Conservation (phyloP, 208 protist genomes). For the Porcisia deanei region DNA sequence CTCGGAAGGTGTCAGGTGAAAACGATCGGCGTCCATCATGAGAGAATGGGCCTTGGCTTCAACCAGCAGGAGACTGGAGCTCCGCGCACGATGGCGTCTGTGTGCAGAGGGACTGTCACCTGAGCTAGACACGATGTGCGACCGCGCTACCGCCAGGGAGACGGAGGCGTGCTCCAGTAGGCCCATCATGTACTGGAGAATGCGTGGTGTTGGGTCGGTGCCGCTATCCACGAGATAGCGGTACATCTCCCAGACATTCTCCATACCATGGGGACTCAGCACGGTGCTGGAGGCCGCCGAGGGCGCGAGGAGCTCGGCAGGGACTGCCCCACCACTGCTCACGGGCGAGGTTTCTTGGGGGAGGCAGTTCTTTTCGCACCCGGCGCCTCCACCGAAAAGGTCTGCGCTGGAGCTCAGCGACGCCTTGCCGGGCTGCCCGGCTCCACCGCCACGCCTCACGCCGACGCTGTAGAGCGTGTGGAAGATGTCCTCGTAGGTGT, state of each 20-base stretch:
- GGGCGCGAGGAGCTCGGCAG: slow-evolving; percentile 41
- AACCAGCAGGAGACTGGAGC: slow-evolving; percentile 33
- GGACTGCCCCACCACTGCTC: slow-evolving; percentile 27
- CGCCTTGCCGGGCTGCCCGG: slow-evolving; percentile 19
- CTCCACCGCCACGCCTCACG: slow-evolving; percentile 23
- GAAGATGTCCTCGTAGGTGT: slow-evolving; percentile 87
- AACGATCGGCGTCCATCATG: slow-evolving; percentile 80
- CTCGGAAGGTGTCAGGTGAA: slow-evolving; percentile 61
- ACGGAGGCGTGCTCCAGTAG: slow-evolving; percentile 49
- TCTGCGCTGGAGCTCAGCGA: slow-evolving; percentile 16
- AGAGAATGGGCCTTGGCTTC: slow-evolving; percentile 80
- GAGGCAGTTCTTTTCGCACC: slow-evolving; percentile 8
- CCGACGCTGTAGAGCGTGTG: slow-evolving; percentile 66
- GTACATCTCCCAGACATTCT: slow-evolving; percentile 74
- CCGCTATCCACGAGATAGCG: slow-evolving; percentile 86
- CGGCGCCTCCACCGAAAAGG: slow-evolving; percentile 3
- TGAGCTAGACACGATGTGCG: not conserved
- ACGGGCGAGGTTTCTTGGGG: not conserved
- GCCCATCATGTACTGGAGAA: slow-evolving; percentile 78
- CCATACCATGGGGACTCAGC: slow-evolving; percentile 33
- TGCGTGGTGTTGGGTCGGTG: slow-evolving; percentile 67
- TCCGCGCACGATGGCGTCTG: slow-evolving; percentile 8
- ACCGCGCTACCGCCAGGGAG: slow-evolving; percentile 20
- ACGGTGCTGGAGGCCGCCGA: slow-evolving; percentile 43
- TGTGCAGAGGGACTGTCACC: not conserved